These are phyloP conservation scores for Nothophoma quercina DNA, from an alignment of 2,329 filamentous ascomycete species.

Conservation along the genomic window DNA sequence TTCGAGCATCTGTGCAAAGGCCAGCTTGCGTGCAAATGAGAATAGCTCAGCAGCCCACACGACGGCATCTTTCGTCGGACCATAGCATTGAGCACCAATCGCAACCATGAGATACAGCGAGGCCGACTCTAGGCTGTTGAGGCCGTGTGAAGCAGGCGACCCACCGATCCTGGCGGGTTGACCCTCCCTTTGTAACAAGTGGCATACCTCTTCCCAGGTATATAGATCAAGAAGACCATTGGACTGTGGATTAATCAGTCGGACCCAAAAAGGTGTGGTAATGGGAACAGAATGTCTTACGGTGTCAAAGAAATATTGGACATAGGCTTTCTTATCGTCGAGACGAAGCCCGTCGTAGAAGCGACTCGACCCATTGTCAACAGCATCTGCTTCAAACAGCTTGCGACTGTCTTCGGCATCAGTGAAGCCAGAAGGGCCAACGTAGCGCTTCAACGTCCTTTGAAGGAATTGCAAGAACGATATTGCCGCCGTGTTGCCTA, in stretches of 20 bases:
- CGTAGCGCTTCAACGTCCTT: constrained; percentile 57
- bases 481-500: constrained; percentile 61
- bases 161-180: neutral
- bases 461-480: constrained; percentile 65
- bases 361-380: constrained; percentile 31
- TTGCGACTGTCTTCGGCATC: constrained; percentile 59
- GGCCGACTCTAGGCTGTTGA: constrained; percentile 32
- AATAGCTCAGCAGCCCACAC: constrained; percentile 53
- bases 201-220: constrained; percentile 12
- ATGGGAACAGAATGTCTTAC: constrained; percentile 39
- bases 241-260: constrained; percentile 1
- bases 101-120: constrained; percentile 57
- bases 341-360: constrained; percentile 41
- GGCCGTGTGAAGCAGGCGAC: constrained; percentile 7
- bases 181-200: constrained; percentile 1
- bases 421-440: constrained; percentile 63
- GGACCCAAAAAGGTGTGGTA: constrained; percentile 23
- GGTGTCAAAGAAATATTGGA: constrained; percentile 44
- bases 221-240: constrained; percentile 12
- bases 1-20: constrained; percentile 61
- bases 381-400: constrained; percentile 60
- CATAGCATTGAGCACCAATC: constrained; percentile 60
- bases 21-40: constrained; percentile 56
- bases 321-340: constrained; percentile 41
- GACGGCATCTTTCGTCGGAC: constrained; percentile 17